Evolutionary conservation across 768 basidiomycete genomes (phyloP).

Genomic region (Lactarius hatsudake): DNA sequence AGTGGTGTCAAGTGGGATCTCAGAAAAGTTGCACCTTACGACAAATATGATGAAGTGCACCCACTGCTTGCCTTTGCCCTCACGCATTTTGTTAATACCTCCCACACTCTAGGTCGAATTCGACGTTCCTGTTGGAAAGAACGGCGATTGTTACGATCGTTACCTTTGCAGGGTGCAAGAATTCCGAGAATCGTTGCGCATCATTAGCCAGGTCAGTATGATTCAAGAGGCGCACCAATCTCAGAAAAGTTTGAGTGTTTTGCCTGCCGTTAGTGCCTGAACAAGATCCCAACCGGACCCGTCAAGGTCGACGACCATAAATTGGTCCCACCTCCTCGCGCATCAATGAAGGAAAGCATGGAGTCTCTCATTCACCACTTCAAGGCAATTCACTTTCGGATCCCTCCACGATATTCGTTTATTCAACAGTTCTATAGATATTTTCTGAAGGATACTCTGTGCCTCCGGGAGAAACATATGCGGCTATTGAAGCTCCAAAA

Average conservation of each 20-base stretch:
- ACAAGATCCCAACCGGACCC: conserved; percentile 93
- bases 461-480: conserved; percentile 94
- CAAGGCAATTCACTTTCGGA: conserved; percentile 52
- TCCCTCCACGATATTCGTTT: not conserved
- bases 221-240: not conserved
- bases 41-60: conserved; percentile 86
- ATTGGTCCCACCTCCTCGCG: conserved; percentile 92
- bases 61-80: conserved; percentile 17
- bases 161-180: conserved; percentile 98
- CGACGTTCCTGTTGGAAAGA: conserved; percentile 93
- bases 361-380: conserved; percentile 98
- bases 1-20: conserved; percentile 95
- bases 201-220: conserved; percentile 66
- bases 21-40: conserved; percentile 88
- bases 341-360: conserved; percentile 99
- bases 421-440: conserved; percentile 47
- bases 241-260: not conserved
- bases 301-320: conserved; percentile 98
- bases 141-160: conserved; percentile 97
- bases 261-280: conserved; percentile 63
- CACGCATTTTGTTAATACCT: not conserved
- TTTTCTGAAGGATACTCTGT: conserved; percentile 98
- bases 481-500: conserved; percentile 97
- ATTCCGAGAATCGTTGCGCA: conserved; percentile 90
- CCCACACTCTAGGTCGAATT: conserved; percentile 73